A percentile compares a stretch with the other conserved stretches of the same genome.
Conservation (phyloP, 192 early-diverging fungal genomes). For the Kappamyces sp. region DNA sequence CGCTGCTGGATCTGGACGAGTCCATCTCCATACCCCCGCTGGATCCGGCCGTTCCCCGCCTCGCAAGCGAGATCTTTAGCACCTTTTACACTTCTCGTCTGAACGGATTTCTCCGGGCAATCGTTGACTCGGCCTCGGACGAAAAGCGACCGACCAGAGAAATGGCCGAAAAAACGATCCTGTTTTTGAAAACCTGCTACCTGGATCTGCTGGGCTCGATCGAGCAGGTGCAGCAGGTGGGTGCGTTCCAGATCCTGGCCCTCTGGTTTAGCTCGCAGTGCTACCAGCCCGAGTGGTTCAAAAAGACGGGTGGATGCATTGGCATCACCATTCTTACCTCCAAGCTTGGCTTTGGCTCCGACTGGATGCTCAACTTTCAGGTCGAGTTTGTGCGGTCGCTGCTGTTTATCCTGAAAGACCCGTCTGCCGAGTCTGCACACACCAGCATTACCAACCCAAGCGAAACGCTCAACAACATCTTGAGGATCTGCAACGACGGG, state of each 20-base stretch:
- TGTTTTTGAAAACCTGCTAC: conserved; percentile 56
- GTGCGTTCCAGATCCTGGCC: conserved; percentile 73
- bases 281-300: conserved; percentile 80
- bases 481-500: conserved; percentile 54
- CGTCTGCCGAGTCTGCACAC: conserved; percentile 68
- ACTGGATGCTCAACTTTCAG: conserved; percentile 92
- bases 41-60: neutral
- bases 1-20: conserved; percentile 65
- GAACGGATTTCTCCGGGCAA: conserved; percentile 67
- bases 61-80: conserved; percentile 28
- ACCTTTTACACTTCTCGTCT: conserved; percentile 29
- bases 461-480: conserved; percentile 63
- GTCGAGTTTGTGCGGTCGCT: conserved; percentile 90
- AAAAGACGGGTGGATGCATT: conserved; percentile 82
- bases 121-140: conserved; percentile 71
- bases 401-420: conserved; percentile 91
- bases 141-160: conserved; percentile 52
- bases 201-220: conserved; percentile 50
- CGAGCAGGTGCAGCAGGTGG: conserved; percentile 54
- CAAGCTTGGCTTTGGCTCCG: conserved; percentile 73
- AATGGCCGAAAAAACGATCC: conserved; percentile 62
- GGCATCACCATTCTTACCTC: conserved; percentile 81
- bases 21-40: conserved; percentile 42
- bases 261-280: conserved; percentile 84
- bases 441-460: conserved; percentile 68